Conservation (phyloP, 164 flowering plant genomes). For the Protea cynaroides region DNA sequence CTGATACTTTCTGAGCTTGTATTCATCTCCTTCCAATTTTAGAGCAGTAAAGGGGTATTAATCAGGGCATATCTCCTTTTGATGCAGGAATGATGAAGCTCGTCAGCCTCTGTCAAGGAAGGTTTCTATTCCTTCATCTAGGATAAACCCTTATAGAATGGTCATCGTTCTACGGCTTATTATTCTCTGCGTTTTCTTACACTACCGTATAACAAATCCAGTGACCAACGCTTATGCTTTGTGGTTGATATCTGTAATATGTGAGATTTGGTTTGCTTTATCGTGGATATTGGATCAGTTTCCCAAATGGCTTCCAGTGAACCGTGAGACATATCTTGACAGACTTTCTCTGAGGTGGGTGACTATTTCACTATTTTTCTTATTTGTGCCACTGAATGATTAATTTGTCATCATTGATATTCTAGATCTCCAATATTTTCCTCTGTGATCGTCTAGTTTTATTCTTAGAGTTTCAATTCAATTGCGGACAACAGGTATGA, state of each 20-base stretch:
- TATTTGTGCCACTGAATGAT: not conserved
- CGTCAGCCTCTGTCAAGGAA: slow-evolving; percentile 60
- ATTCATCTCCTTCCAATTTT: not conserved
- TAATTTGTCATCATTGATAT: not conserved
- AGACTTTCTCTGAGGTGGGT: slow-evolving; percentile 41
- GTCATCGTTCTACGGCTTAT: slow-evolving; percentile 46
- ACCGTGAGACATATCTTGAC: slow-evolving; percentile 53
- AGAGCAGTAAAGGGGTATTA: slow-evolving; percentile 2
- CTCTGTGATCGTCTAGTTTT: not conserved
- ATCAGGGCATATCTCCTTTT: not conserved
- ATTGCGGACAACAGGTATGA: slow-evolving; percentile 36
- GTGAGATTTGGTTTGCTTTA: slow-evolving; percentile 55
- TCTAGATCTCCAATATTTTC: not conserved
- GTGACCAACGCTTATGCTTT: slow-evolving; percentile 45
- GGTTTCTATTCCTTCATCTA: slow-evolving; percentile 43
- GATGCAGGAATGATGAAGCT: slow-evolving; percentile 52
- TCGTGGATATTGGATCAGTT: slow-evolving; percentile 57
- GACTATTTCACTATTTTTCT: not conserved
- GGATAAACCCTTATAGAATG: slow-evolving; percentile 48
- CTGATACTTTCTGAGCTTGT: not conserved
- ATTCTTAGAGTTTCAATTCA: slow-evolving; percentile 7
- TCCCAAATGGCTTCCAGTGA: slow-evolving; percentile 51
- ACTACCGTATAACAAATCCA: slow-evolving; percentile 50
- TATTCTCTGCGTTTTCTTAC: slow-evolving; percentile 41
- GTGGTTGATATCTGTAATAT: slow-evolving; percentile 53